Base-by-base conservation (phyloP, 2,329 filamentous ascomycete genomes). In the Phaeosphaeriaceae sp. region DNA sequence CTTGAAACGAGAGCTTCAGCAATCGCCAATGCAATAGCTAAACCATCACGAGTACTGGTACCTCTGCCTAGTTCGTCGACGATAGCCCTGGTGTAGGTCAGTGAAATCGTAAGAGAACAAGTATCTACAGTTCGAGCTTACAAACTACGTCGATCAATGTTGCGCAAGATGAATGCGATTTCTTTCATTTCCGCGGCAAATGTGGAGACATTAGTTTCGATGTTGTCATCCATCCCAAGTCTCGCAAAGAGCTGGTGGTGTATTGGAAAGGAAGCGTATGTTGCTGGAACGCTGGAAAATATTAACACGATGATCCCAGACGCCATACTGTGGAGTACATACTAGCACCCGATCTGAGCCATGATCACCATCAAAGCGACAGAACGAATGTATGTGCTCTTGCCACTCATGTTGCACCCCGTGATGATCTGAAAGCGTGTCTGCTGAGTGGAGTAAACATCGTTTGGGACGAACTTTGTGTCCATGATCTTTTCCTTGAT, bases 101-200 rank as follows among this genome's bases (percentile, higher is more conserved):
- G 45, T 20, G 53, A n/a, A 10, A 20, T 25, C 19, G 7, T 21
- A 15, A 17, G 2, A 33, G 7, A 1, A 17, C n/a, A 27, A n/a
- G n/a, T 7, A 22, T 21, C 20, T n/a, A 1, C 1, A 17, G 22
- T n/a, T 22, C 15, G 7, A 59, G 13, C 67, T 42, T 61, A 75
- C 67, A 97, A 83, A 66, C 91, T 94, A 48, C 87, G 85, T 7
- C 84, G 82, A 63, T 93, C 89, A 55, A 97, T 86, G 70, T 97
- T 96, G 52, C 88, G 86, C 1, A 98, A 79, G 54, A 99, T 97
- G 74, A 96, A 97, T 0, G 93, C 92, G 80, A 94, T 96, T 70
- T 98, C 95, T 44, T 92, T 86, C 95, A 99, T 98, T 76, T 99
- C 95, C 0, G 92, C 85, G 0, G 93, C 92, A 73, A 98, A 99